Evolutionary conservation across 495 filamentous ascomycete genomes (phyloP), one percentile per base, ranked within the genome.

Genomic region (Penicillium cosmopolitanum): DNA sequence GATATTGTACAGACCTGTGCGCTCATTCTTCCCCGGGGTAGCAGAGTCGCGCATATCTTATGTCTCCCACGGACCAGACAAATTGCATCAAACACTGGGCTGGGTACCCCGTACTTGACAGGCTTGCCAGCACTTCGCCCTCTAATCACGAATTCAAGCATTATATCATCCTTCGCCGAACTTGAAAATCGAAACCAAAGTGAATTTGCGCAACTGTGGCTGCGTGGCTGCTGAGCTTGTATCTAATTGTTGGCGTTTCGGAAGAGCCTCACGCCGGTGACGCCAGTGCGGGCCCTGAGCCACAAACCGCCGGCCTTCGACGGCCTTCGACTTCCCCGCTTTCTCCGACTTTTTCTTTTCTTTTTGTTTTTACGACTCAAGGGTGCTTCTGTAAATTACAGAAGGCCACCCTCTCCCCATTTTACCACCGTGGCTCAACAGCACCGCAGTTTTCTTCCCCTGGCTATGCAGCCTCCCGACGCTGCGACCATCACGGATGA

Each of bases 401-500:
- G 46, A 48, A 48, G 46, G 12, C 21, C 19, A 48, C 46, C 23
- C 28, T 31, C 28, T 12, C n/a, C 23, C n/a, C 2, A 44, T 44
- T 18, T 16, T 10, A 18, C 21, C 46, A 48, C 3, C 10, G 12
- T 48, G 46, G 46, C 46, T 23, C 46, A 23, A 23, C 46, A 48
- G 1, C 46, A 48, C 10, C 46, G 46, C 21, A 48, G 46, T 48
- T 48, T 48, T 48, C 46, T 36, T 38, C 38, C 46, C 13, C 18
- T 38, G 28, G 51, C 51, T 48, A 62, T 62, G 55, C 55, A 69
- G 43, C 35, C 57, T 23, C 42, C 44, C 33, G 50, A 57, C 15
- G 48, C 50, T 55, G 56, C 58, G 46, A 47, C 23, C 53, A 47
- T 18, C 44, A 48, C 42, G 16, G 56, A 62, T 43, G 66, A 70